Base-by-base conservation (phyloP, 2,329 filamentous ascomycete species). In the Penicillium sp. region DNA sequence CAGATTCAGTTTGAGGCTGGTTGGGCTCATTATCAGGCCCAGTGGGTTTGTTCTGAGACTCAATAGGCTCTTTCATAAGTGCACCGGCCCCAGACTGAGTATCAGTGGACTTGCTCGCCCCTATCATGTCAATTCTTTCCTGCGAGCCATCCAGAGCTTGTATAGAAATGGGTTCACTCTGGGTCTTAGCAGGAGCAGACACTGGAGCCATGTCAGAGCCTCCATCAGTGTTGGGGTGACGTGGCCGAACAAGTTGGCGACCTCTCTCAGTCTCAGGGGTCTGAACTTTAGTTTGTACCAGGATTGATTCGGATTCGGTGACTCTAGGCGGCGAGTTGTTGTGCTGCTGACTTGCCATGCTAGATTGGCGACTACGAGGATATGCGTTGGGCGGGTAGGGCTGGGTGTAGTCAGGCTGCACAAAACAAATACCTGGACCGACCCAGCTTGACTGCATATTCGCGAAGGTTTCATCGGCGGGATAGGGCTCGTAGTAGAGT, bases 331-430 rank as follows among this genome's bases (percentile, higher is more conserved):
- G 22, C 22, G 48, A 50, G 2, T 16, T 16, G 37, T 3, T 42
- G 19, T 44, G 42, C 10, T 25, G 22, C 12, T 43, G 37, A 26
- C 38, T 50, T 28, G 25, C 51, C 51, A 42, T n/a, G 10, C 28
- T 36, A 16, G 37, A 33, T 6, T 54, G 51, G n/a, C 45, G 22
- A 26, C 44, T 35, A 10, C 2, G 37, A 17, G 19, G n/a, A 30
- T 35, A 30, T 26, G 10, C 19, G 22, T 6, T 12, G 7, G 48
- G 28, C 3, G 19, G 11, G 22, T 35, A 50, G 14, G 45, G n/a
- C 14, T 42, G 51, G 17, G 11, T 35, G 36, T 54, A 54, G 19
- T 40, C 44, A 42, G 28, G 45, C 12, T 54, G 51, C 37, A 50
- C 35, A 25, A 30, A 54, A 31, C 7, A 47, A 16, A 22, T 7